Evolutionary conservation across 345 rosid genomes (phyloP).

Genomic region (Hypericum perforatum): DNA sequence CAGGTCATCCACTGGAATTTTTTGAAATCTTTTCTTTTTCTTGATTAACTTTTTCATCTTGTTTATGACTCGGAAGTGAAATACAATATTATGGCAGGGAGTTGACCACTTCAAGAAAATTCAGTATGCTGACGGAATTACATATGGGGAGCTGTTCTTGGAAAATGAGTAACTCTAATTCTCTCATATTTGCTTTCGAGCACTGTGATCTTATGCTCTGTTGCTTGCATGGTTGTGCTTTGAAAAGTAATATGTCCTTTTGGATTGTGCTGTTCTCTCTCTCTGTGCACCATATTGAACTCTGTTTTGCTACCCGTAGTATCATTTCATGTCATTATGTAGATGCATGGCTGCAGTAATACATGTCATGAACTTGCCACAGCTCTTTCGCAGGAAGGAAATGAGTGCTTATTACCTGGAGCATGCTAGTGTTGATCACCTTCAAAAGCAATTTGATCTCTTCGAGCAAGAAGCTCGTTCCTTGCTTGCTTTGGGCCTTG

Average conservation of each 20-base stretch:
- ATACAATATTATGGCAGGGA: slow-evolving; percentile 36
- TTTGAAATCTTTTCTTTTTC: slow-evolving; percentile 7
- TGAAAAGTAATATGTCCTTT: no score
- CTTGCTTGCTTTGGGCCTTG: slow-evolving; percentile 71
- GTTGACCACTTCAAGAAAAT: slow-evolving; percentile 98
- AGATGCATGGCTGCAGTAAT: not conserved
- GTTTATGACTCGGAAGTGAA: slow-evolving; percentile 17
- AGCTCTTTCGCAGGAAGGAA: slow-evolving; percentile 66
- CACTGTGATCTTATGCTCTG: no score
- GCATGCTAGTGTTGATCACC: slow-evolving; percentile 73
- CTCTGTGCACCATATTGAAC: no score
- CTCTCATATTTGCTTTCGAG: not conserved
- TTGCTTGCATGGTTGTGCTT: no score
- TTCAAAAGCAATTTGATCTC: slow-evolving; percentile 74
- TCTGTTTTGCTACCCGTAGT: no score
- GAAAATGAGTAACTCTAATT: slow-evolving; percentile 71
- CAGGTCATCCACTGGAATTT: slow-evolving; percentile 38
- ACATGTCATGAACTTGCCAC: slow-evolving; percentile 7
- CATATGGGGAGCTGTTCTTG: slow-evolving; percentile 89
- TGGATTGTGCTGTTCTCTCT: no score
- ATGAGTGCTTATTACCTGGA: slow-evolving; percentile 93
- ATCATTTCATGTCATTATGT: no score
- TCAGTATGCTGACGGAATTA: slow-evolving; percentile 82
- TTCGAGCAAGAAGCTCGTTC: slow-evolving; percentile 90
- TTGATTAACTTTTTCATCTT: slow-evolving; percentile 8